Evolutionary conservation across 208 protist species (phyloP), one percentile per base, ranked within the genome.

Genomic region (Leptomonas pyrrhocoris): DNA sequence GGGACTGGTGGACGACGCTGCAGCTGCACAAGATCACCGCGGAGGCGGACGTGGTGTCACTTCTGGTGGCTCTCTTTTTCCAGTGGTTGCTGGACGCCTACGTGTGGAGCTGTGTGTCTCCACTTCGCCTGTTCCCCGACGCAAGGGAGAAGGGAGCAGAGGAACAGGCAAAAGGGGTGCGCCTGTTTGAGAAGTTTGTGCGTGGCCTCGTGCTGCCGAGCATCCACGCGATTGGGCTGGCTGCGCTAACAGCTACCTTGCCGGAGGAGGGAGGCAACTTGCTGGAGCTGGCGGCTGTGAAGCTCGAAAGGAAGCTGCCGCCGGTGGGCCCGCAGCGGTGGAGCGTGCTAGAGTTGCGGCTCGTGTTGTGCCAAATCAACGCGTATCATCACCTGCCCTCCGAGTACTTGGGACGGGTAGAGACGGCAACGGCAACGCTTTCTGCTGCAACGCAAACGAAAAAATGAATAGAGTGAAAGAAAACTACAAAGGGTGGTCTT

Each of bases 31-130:
- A 67, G 9, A 16, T 92, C 30, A 64, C 51, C 8, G 23, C 58
- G 2, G 71, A 65, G 54, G 80, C 80, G 25, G 81, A 89, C 40
- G 74, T 89, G 13, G 43, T 62, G 11, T 21, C 54, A 6, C 81
- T 92, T 76, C 21, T 79, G 5, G 74, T 80, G 0, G 78, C 80
- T 38, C 46, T 89, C 31, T 92, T 92, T 55, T 89, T 82, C 55
- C 74, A 81, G 38, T 92, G 86, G 86, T 65, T 92, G 30, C 68
- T 79, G 28, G 86, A 92, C 68, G 75, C 74, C 38, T 86, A 89
- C 65, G 38, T 75, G 3, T 92, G 86, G 86, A 61, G 79, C 23
- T 92, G 83, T 63, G 63, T 71, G 5, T 64, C 68, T 6, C 83
- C 86, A 4, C 55, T 88, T 4, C 66, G 60, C 23, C 57, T 81